Evolutionary conservation across 345 rosid species (phyloP), one percentile per base, ranked within the genome.

Genomic region (Dovyalis caffra): DNA sequence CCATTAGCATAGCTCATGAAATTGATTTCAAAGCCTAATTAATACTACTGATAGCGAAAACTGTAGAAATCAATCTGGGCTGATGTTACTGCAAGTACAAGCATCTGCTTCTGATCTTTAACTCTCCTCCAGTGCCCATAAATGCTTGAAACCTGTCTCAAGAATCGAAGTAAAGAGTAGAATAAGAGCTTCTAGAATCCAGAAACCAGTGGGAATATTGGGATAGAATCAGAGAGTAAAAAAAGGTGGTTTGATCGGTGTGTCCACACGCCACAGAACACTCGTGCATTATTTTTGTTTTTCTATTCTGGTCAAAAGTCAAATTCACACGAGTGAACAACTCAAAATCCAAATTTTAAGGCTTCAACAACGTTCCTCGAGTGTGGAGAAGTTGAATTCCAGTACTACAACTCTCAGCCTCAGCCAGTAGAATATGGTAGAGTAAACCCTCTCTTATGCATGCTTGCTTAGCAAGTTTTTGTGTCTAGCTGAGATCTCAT

Each of bases 331-430:
- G 87, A 77, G 85, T 70, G 80, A 43, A 60, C 45, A 77, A 79
- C 80, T 68, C 74, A 31, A 76, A 70, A 63, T 75, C 82, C 90
- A 77, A 78, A 32, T 34, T 65, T 83, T 74, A 79, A 74, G 88
- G 85, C 86, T 79, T 86, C 80, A 70, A 71, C 81, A 81, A 77
- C 83, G 87, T 83, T 83, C 83, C 90, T 86, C 81, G 84, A 81
- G 75, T 66, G 78, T 43, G 38, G 87, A 66, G 71, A 74, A 73
- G 79, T 78, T 78, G 76, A 83, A 71, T 76, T 73, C 61, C 47
- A 67, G 71, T 74, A 65, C 73, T 63, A n/a, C n/a, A n/a, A n/a
- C n/a, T 70, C 58, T 38, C n/a, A 65, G 75, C 76, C 69, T 79
- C 49, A 49, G 72, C 76, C 73, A 43, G 16, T 65, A 62, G 29